These are phyloP conservation scores for Tricholoma terreum DNA, from an alignment of 768 basidiomycete species.

Conservation along the genomic window DNA sequence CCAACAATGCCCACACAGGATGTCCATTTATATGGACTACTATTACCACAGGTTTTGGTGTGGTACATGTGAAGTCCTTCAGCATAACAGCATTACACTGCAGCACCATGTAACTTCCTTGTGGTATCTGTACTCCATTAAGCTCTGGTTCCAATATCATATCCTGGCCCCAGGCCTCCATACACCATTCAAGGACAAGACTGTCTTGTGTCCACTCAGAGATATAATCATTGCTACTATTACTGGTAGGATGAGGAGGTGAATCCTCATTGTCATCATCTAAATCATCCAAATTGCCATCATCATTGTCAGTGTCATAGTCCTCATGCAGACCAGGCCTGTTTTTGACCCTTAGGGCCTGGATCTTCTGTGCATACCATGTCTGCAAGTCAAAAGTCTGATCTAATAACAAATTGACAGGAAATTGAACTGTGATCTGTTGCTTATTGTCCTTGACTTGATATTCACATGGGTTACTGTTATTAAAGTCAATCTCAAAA, in stretches of 20 bases:
- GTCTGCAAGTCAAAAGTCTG: not conserved
- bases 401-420: not conserved
- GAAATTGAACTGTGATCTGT: not conserved
- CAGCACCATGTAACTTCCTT: constrained; percentile 3
- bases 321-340: not conserved
- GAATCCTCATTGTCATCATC: not conserved
- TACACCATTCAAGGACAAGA: too few relatives aligned
- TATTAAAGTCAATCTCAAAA: not conserved
- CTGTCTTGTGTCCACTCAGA: too few relatives aligned
- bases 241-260: too few relatives aligned
- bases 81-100: constrained; percentile 22
- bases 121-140: too few relatives aligned
- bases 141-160: too few relatives aligned
- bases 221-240: too few relatives aligned
- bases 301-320: not conserved
- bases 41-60: too few relatives aligned
- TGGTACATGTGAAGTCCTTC: constrained; percentile 13
- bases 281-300: not conserved
- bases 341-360: not conserved
- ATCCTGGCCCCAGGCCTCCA: too few relatives aligned
- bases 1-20: constrained; percentile 31
- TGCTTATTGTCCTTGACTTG: not conserved
- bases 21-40: too few relatives aligned
- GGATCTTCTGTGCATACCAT: not conserved
- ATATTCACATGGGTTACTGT: not conserved